These are phyloP conservation scores for Fragilaria crotonensis DNA, from an alignment of 108 stramenopile species.

Conservation along the genomic window DNA sequence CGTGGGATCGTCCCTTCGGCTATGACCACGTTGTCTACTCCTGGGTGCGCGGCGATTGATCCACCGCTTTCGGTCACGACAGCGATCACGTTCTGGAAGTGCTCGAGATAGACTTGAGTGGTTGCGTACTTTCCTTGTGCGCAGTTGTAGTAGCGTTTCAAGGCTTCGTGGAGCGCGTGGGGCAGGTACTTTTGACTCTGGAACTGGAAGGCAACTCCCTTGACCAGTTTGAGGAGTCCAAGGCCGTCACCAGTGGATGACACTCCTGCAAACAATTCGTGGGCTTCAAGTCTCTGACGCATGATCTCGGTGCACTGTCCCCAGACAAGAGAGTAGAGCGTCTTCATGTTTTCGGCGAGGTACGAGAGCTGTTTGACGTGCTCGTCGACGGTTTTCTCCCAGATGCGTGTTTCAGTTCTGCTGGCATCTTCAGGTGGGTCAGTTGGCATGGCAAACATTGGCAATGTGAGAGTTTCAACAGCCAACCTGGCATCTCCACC, in stretches of 20 bases:
- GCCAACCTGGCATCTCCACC: background rate
- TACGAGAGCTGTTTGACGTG: background rate
- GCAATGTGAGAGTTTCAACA: background rate
- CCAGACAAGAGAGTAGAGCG: conserved; percentile 1
- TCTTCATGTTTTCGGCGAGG: conserved; percentile 2
- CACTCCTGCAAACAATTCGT: background rate
- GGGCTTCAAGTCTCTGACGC: conserved; percentile 6
- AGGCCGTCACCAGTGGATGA: background rate
- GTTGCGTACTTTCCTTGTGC: background rate
- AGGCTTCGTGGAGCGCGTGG: conserved; percentile 9
- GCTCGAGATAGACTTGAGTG: conserved; percentile 5
- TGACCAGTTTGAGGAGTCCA: conserved; percentile 1
- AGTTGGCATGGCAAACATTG: background rate
- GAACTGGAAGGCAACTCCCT: conserved; percentile 2
- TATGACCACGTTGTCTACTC: background rate
- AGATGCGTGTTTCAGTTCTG: background rate
- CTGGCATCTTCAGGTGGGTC: conserved; percentile 4
- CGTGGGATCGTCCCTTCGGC: background rate
- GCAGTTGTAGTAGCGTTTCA: conserved; percentile 3
- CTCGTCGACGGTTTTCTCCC: conserved; percentile 4
- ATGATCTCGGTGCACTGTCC: conserved; percentile 5
- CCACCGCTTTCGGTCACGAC: background rate
- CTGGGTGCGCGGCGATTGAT: no score
- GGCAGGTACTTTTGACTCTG: conserved; percentile 7
- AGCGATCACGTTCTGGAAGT: conserved; percentile 13